Evolutionary conservation across 2,329 filamentous ascomycete genomes (phyloP).

Genomic region (Fusarium sp.): DNA sequence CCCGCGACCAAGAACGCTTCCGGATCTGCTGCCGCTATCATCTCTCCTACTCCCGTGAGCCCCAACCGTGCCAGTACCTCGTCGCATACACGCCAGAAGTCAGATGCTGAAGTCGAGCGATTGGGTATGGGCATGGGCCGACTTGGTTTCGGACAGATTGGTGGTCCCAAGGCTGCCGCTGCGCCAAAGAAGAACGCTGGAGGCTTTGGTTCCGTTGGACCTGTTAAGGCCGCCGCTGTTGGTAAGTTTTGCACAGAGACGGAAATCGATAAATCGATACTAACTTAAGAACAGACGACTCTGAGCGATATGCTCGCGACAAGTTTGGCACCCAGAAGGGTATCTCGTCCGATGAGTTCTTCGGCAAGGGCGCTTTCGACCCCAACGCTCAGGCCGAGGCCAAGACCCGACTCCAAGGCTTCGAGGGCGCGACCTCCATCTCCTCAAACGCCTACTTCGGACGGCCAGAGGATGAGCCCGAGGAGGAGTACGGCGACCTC

Average conservation of each 20-base stretch:
- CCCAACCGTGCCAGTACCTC: conserved; percentile 73
- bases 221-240: conserved; percentile 77
- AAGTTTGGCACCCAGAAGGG: conserved; percentile 96
- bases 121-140: conserved; percentile 90
- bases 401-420: conserved; percentile 88
- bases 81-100: conserved; percentile 70
- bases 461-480: conserved; percentile 85
- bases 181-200: conserved; percentile 80
- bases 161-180: conserved; percentile 71
- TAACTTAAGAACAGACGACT: conserved; percentile 69
- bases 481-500: conserved; percentile 89
- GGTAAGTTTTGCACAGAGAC: conserved; percentile 64
- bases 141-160: conserved; percentile 90
- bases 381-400: conserved; percentile 86
- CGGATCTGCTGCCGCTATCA: conserved; percentile 72
- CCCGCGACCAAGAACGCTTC: conserved; percentile 63
- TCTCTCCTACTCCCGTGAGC: conserved; percentile 81
- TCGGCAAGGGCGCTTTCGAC: conserved; percentile 91
- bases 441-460: conserved; percentile 99
- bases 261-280: neutral
- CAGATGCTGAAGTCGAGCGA: conserved; percentile 85
- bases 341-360: conserved; percentile 98
- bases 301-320: conserved; percentile 84
- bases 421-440: conserved; percentile 92
- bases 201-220: conserved; percentile 88